These are phyloP conservation scores for Astrothelium macrocarpum DNA, from an alignment of 495 filamentous ascomycete species.

Conservation along the genomic window DNA sequence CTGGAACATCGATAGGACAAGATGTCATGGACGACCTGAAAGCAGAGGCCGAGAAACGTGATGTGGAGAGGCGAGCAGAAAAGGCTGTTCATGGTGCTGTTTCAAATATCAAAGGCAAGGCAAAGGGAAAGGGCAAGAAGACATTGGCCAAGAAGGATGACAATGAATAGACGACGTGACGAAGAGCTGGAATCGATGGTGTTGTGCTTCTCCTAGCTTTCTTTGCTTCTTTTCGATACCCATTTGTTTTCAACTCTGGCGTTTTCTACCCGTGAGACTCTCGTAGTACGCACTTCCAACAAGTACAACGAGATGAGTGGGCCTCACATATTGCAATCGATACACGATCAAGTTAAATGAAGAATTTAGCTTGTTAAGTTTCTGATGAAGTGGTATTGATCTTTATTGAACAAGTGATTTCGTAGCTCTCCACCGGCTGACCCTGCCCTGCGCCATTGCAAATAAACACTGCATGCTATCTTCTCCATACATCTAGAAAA, in stretches of 20 bases:
- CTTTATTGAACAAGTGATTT: background rate
- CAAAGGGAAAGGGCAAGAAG: conserved; percentile 18
- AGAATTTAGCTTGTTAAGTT: background rate
- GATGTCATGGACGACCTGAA: conserved; percentile 48
- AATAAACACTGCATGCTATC: background rate
- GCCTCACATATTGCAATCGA: background rate
- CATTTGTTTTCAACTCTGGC: background rate
- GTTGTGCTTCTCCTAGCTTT: background rate
- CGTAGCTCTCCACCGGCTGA: background rate
- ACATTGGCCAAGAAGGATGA: background rate
- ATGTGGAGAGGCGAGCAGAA: conserved; percentile 41
- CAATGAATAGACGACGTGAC: background rate
- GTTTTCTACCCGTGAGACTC: background rate
- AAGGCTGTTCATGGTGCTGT: conserved; percentile 24
- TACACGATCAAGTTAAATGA: background rate
- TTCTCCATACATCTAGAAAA: conserved; percentile 27
- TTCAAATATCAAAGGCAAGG: conserved; percentile 15
- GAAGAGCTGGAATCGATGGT: background rate
- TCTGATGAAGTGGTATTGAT: background rate
- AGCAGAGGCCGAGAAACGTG: conserved; percentile 50
- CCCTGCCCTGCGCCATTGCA: background rate
- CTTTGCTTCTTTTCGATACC: background rate
- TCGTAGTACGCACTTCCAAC: background rate
- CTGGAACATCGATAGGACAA: conserved; percentile 54
- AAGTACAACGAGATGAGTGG: background rate